A percentile compares a stretch with the other conserved stretches of the same genome.
phyloP scores from a whole-genome alignment of 2,329 filamentous ascomycete genomes.

The Camillea tinctor region DNA sequence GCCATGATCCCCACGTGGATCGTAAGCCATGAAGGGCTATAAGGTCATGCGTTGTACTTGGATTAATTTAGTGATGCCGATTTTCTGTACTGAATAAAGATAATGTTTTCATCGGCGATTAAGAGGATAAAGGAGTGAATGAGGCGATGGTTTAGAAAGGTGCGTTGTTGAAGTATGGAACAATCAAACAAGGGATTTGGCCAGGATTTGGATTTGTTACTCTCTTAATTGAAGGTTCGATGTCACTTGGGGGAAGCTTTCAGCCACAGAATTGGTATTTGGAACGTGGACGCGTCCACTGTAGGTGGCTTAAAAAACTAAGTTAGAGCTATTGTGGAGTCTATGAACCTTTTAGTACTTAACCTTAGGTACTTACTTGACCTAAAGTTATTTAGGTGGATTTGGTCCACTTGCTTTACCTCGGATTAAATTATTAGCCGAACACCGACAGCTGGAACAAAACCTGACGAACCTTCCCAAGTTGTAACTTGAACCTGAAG shows the following conservation, averaged over 20 bases:
- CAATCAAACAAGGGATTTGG: neutral
- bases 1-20: conserved; percentile 51
- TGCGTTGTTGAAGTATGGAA: neutral
- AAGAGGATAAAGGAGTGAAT: neutral
- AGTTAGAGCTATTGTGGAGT: too few species aligned
- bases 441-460: neutral
- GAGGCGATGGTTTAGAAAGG: neutral
- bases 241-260: neutral
- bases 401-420: too few species aligned
- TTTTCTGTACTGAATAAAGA: neutral
- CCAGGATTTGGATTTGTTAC: too few species aligned
- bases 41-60: conserved; percentile 11
- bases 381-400: too few species aligned
- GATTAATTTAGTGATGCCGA: neutral
- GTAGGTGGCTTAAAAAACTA: too few species aligned
- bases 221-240: neutral
- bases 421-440: neutral
- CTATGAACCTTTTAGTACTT: neutral
- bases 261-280: neutral
- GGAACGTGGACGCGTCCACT: too few species aligned
- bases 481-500: too few species aligned
- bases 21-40: conserved; percentile 49
- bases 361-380: too few species aligned
- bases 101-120: neutral
- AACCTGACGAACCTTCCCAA: too few species aligned